phyloP scores from a whole-genome alignment of 2,329 filamentous ascomycete species.

The Pseudogymnoascus pannorum region DNA sequence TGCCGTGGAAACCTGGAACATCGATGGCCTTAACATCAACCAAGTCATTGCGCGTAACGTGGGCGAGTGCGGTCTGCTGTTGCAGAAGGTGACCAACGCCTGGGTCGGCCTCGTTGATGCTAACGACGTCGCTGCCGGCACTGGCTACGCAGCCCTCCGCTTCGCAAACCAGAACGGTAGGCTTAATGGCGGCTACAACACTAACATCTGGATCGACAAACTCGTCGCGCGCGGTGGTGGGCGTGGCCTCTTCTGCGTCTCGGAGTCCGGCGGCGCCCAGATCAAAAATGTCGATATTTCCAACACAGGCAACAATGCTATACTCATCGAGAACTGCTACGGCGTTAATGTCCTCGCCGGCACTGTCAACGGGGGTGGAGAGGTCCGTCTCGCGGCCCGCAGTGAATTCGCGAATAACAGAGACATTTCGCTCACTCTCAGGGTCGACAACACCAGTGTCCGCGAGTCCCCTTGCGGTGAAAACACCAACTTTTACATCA shows the following conservation, averaged over 20 bases:
- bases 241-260: constrained; percentile 51
- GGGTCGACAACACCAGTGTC: constrained; percentile 43
- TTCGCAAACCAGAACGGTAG: constrained; percentile 50
- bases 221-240: constrained; percentile 50
- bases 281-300: constrained; percentile 44
- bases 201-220: constrained; percentile 45
- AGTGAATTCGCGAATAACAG: constrained; percentile 46
- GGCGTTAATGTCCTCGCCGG: constrained; percentile 44
- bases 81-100: constrained; percentile 47
- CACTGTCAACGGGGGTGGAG: constrained; percentile 46
- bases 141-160: constrained; percentile 49
- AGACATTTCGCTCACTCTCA: constrained; percentile 43
- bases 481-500: constrained; percentile 43
- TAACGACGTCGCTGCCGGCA: constrained; percentile 44
- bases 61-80: constrained; percentile 50
- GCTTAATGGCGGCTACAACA: constrained; percentile 41
- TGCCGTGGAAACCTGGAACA: constrained; percentile 54
- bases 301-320: constrained; percentile 47
- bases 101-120: constrained; percentile 48
- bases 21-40: constrained; percentile 45
- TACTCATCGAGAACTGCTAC: constrained; percentile 55
- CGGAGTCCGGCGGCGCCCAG: constrained; percentile 44
- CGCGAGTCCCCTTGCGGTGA: constrained; percentile 47
- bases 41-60: constrained; percentile 46
- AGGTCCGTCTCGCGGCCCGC: constrained; percentile 46